Conservation (phyloP, 2,329 filamentous ascomycete genomes). For the Paecilomyces sp. region DNA sequence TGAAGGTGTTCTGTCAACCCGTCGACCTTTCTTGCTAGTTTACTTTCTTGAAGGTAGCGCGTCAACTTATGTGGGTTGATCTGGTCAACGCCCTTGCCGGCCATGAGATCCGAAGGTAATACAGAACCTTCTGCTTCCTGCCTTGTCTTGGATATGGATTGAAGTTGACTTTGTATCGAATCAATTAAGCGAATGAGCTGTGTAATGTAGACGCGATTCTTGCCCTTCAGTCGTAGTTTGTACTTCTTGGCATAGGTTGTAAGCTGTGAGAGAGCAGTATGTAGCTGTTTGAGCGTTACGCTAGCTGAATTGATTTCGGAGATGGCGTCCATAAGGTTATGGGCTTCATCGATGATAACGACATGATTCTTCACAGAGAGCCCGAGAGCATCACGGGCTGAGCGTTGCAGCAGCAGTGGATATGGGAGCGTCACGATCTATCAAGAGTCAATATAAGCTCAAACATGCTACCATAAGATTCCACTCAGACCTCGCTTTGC, state of each 20-base stretch:
- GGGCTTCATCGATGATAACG: constrained; percentile 94
- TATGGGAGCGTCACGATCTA: constrained; percentile 87
- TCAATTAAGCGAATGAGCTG: constrained; percentile 79
- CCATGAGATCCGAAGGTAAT: constrained; percentile 63
- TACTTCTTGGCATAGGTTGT: constrained; percentile 80
- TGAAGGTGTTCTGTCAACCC: constrained; percentile 66
- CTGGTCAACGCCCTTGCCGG: constrained; percentile 83
- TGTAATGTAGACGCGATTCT: constrained; percentile 84
- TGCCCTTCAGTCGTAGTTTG: constrained; percentile 78
- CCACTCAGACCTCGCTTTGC: constrained; percentile 59
- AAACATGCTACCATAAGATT: neutral
- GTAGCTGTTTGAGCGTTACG: constrained; percentile 66
- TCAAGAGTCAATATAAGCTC: constrained; percentile 5
- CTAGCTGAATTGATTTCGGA: constrained; percentile 77
- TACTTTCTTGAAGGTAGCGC: constrained; percentile 82
- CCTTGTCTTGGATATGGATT: constrained; percentile 36
- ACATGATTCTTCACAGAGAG: constrained; percentile 82
- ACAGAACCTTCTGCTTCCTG: constrained; percentile 58
- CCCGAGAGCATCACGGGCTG: constrained; percentile 77
- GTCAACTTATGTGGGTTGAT: constrained; percentile 89
- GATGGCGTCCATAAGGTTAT: constrained; percentile 95
- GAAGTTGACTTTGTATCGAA: constrained; percentile 65
- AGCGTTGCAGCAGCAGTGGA: constrained; percentile 78
- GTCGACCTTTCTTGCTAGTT: constrained; percentile 89
- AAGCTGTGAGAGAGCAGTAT: constrained; percentile 65